Evolutionary conservation across 495 filamentous ascomycete species (phyloP).

Genomic region (Penicillium alfredii): DNA sequence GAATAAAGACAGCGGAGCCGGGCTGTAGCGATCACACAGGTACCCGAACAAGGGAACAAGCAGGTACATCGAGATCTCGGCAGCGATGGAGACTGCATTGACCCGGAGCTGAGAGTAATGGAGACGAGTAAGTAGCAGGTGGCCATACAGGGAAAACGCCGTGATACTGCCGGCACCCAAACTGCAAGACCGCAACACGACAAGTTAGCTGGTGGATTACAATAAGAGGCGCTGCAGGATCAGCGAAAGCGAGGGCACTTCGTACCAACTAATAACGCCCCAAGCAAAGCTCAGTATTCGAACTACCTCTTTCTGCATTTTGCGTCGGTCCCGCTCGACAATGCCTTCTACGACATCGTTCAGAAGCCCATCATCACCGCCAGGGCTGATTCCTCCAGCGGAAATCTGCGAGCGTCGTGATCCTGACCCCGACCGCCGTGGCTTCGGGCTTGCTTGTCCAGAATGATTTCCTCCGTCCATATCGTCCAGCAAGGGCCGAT

Average conservation of each 20-base stretch:
- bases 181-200: conserved; percentile 19
- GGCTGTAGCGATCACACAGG: conserved; percentile 80
- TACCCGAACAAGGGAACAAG: conserved; percentile 85
- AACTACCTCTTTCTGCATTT: conserved; percentile 45
- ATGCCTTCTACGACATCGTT: conserved; percentile 57
- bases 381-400: conserved; percentile 1
- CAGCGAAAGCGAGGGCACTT: neutral
- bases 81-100: conserved; percentile 79
- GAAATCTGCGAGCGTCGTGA: conserved; percentile 20
- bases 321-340: conserved; percentile 49
- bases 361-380: conserved; percentile 51
- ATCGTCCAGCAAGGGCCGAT: conserved; percentile 41
- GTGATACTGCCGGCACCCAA: conserved; percentile 81
- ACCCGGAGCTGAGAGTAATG: conserved; percentile 86
- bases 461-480: conserved; percentile 23
- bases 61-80: conserved; percentile 81
- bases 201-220: neutral
- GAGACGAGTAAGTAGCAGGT: conserved; percentile 74
- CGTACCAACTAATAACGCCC: conserved; percentile 55
- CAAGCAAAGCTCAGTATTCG: conserved; percentile 53
- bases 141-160: conserved; percentile 86
- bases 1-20: conserved; percentile 65
- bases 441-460: conserved; percentile 6
- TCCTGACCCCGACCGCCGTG: conserved; percentile 12
- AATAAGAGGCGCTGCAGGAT: too few species aligned